Percentiles rank a stretch among this genome's conserved stretches.
phyloP scores from a whole-genome alignment of 163 green algal species.

The Scenedesmus sp. region DNA sequence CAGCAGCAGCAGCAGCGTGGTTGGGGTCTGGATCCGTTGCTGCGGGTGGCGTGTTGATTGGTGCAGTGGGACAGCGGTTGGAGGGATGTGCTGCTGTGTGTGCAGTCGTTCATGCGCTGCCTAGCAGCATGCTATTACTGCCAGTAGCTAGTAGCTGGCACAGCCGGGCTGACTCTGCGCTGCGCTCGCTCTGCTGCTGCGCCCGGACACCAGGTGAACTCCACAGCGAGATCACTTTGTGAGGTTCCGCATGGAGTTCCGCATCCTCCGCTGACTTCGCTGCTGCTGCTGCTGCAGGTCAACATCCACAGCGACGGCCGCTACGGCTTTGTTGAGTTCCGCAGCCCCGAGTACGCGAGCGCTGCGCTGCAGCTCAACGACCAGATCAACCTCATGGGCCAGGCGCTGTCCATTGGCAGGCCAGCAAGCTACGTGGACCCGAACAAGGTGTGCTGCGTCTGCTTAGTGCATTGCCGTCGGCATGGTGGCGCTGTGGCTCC shows the following conservation, averaged over 20 bases:
- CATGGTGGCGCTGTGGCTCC: no score
- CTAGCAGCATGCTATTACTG: not conserved
- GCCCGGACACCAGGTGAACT: no score
- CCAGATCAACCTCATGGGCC: slow-evolving; percentile 84
- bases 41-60: no score
- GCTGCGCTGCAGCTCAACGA: slow-evolving; percentile 86
- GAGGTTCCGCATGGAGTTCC: no score
- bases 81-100: no score
- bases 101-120: not conserved
- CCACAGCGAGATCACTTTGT: no score
- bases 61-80: no score
- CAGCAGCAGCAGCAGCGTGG: no score
- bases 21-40: no score
- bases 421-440: slow-evolving; percentile 92
- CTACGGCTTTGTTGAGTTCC: slow-evolving; percentile 94
- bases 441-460: slow-evolving; percentile 60
- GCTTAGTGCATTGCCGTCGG: not conserved
- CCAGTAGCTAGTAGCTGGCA: no score
- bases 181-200: not conserved
- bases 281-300: slow-evolving; percentile 1
- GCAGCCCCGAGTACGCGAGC: slow-evolving; percentile 87
- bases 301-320: slow-evolving; percentile 68
- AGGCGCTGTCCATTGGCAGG: slow-evolving; percentile 84
- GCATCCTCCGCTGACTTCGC: no score
- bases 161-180: no score